Percentiles rank a stretch among this genome's conserved stretches.
Conservation (phyloP, 1,284 basidiomycete genomes). For the Pseudozyma hubeiensis region DNA sequence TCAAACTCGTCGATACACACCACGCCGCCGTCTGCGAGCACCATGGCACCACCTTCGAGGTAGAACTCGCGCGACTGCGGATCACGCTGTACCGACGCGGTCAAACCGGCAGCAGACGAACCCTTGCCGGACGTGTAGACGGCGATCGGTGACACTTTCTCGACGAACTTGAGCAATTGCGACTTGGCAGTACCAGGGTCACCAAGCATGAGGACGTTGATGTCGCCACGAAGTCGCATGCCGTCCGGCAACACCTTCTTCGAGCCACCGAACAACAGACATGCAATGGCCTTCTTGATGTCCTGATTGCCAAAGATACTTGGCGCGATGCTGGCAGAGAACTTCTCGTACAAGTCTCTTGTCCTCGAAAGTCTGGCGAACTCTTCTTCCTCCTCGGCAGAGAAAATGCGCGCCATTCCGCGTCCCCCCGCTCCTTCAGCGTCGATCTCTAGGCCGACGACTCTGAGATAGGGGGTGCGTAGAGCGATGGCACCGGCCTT, state of each 20-base stretch:
- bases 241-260: slow-evolving; percentile 98
- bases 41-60: slow-evolving; percentile 99
- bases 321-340: slow-evolving; percentile 92
- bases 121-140: slow-evolving; percentile 99
- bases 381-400: slow-evolving; percentile 96
- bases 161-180: slow-evolving; percentile 97
- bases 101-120: slow-evolving; percentile 96
- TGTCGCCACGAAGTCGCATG: slow-evolving; percentile 95
- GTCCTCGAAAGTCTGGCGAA: slow-evolving; percentile 89
- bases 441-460: slow-evolving; percentile 91
- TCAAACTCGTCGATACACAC: slow-evolving; percentile 99
- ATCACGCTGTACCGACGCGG: slow-evolving; percentile 96
- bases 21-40: slow-evolving; percentile 96
- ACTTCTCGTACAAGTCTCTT: slow-evolving; percentile 91
- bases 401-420: slow-evolving; percentile 79
- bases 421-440: slow-evolving; percentile 73
- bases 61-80: slow-evolving; percentile 94
- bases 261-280: slow-evolving; percentile 95
- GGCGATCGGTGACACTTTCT: slow-evolving; percentile 96
- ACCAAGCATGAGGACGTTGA: slow-evolving; percentile 94
- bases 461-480: slow-evolving; percentile 91
- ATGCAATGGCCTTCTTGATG: slow-evolving; percentile 97
- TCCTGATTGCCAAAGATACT: slow-evolving; percentile 97
- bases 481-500: slow-evolving; percentile 76
- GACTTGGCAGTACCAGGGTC: slow-evolving; percentile 99